These are phyloP conservation scores for Ustilago trichophora DNA, from an alignment of 1,284 basidiomycete genomes.

Conservation along the genomic window DNA sequence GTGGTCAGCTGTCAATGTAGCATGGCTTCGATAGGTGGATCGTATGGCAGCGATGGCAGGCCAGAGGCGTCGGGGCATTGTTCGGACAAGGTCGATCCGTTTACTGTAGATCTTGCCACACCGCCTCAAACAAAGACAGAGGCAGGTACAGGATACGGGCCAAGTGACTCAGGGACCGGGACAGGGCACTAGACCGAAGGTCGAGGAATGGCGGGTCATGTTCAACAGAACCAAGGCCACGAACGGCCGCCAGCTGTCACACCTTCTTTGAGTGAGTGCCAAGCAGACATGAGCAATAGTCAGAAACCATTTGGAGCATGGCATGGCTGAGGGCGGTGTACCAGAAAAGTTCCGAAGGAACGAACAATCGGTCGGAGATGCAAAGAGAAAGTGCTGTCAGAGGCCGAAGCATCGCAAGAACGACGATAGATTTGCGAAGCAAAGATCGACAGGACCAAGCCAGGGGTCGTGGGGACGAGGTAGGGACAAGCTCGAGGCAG, in stretches of 20 bases:
- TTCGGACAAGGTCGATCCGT: background rate
- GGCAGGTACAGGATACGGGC: background rate
- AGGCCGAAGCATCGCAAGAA: background rate
- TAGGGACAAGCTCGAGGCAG: conserved; percentile 29
- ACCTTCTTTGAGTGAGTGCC: background rate
- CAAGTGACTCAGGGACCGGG: conserved; percentile 1
- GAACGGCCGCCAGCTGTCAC: too few species aligned
- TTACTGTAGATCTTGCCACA: too few species aligned
- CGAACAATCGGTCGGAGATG: conserved; percentile 1
- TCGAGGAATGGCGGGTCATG: too few species aligned
- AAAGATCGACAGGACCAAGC: conserved; percentile 7
- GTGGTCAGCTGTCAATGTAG: conserved; percentile 12
- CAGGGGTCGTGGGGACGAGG: conserved; percentile 12
- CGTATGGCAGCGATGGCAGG: background rate
- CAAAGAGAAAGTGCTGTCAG: background rate
- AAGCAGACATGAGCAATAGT: background rate
- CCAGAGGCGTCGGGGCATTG: background rate
- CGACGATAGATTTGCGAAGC: conserved; percentile 2
- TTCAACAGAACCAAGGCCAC: too few species aligned
- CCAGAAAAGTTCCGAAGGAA: conserved; percentile 36
- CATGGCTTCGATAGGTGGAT: background rate
- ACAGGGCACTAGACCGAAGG: too few species aligned
- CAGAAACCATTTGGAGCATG: conserved; percentile 1
- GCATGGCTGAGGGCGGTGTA: background rate
- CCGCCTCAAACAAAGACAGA: background rate